These are phyloP conservation scores for Hypoxylon lenormandii DNA, from an alignment of 495 filamentous ascomycete genomes.

Conservation along the genomic window DNA sequence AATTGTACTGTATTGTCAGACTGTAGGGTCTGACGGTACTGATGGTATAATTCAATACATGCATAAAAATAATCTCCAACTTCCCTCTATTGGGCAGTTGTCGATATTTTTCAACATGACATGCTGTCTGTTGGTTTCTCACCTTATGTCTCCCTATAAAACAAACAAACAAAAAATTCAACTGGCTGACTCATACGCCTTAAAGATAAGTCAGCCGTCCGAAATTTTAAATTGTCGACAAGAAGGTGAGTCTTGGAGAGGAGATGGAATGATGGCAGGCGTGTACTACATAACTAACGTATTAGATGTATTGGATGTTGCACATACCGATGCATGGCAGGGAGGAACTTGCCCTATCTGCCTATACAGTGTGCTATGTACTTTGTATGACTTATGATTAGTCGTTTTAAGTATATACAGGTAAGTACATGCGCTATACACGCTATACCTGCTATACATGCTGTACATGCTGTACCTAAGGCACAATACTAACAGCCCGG, in stretches of 20 bases:
- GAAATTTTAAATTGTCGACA: background rate
- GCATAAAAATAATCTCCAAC: no score
- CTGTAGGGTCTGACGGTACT: background rate
- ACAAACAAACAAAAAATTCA: background rate
- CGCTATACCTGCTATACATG: constrained; percentile 1
- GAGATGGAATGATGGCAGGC: background rate
- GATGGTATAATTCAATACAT: no score
- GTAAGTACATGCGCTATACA: constrained; percentile 2
- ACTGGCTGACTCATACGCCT: background rate
- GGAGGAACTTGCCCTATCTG: constrained; percentile 12
- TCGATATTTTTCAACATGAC: no score
- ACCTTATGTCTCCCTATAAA: background rate
- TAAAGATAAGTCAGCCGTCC: no score
- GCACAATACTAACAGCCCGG: constrained; percentile 16
- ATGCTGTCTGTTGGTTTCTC: background rate
- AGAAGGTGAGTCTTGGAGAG: background rate
- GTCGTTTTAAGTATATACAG: constrained; percentile 27
- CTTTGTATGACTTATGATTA: constrained; percentile 23
- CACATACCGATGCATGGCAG: constrained; percentile 15
- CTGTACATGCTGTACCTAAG: constrained; percentile 1
- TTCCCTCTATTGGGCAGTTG: no score
- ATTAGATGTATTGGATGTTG: background rate
- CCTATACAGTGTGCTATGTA: constrained; percentile 19
- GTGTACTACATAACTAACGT: background rate
- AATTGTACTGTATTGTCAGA: no score